These are phyloP conservation scores for Perilla frutescens DNA, from an alignment of 257 asterid genomes.

Conservation along the genomic window DNA sequence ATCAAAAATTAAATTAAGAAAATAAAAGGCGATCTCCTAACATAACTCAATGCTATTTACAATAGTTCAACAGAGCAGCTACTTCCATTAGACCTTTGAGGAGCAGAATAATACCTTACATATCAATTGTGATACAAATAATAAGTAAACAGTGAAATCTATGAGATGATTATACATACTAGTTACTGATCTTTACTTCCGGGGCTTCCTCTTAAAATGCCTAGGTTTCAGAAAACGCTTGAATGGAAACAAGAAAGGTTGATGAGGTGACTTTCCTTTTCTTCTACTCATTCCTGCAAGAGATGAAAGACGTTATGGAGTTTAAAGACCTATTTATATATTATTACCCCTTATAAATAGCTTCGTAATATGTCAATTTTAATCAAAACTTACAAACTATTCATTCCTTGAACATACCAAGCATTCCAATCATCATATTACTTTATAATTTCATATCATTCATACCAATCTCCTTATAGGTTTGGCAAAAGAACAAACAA, in stretches of 20 bases:
- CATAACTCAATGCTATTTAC: slow-evolving; percentile 24
- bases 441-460: neutral
- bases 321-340: neutral
- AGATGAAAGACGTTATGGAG: slow-evolving; percentile 21
- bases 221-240: slow-evolving; percentile 56
- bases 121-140: slow-evolving; percentile 26
- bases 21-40: neutral
- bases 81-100: slow-evolving; percentile 23
- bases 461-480: neutral
- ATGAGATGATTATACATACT: slow-evolving; percentile 39
- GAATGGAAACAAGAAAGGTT: slow-evolving; percentile 59
- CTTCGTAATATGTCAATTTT: neutral
- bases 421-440: neutral
- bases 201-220: slow-evolving; percentile 54
- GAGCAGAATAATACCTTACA: slow-evolving; percentile 23
- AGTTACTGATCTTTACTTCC: slow-evolving; percentile 44
- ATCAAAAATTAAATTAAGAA: neutral
- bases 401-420: neutral
- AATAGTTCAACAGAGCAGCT: slow-evolving; percentile 22
- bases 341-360: neutral
- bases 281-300: slow-evolving; percentile 50
- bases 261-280: slow-evolving; percentile 49
- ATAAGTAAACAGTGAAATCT: slow-evolving; percentile 6
- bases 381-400: neutral
- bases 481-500: neutral